Conservation (phyloP, 805 yeast species). For the Candida ficus region DNA sequence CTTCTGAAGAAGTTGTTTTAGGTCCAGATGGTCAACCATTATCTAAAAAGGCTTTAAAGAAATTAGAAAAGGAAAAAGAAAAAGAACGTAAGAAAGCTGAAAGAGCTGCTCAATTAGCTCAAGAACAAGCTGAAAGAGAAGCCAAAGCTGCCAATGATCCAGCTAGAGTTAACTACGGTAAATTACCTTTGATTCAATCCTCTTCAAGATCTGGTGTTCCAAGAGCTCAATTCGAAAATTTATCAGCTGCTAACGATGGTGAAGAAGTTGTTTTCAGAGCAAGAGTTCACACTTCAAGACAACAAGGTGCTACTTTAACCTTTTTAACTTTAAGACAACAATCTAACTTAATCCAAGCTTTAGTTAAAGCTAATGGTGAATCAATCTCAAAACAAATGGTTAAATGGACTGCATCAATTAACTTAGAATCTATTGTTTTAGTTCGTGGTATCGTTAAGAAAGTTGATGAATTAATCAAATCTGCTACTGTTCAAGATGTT, state of each 20-base stretch:
- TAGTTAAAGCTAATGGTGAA: conserved; percentile 70
- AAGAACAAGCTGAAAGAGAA: conserved; percentile 65
- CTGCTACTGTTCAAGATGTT: conserved; percentile 86
- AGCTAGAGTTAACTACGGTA: conserved; percentile 86
- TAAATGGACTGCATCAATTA: conserved; percentile 87
- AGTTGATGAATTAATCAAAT: conserved; percentile 80
- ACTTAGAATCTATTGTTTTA: conserved; percentile 85
- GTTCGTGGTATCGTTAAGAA: conserved; percentile 82
- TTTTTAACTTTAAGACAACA: conserved; percentile 93
- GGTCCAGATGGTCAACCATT: conserved; percentile 80
- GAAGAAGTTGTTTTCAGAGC: conserved; percentile 84
- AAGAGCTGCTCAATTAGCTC: conserved; percentile 82
- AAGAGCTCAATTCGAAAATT: conserved; percentile 53
- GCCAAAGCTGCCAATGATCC: conserved; percentile 76
- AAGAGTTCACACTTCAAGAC: conserved; percentile 87
- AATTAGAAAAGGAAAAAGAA: conserved; percentile 88
- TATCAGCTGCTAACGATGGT: conserved; percentile 63
- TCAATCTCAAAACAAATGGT: conserved; percentile 90
- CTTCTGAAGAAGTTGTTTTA: conserved; percentile 24
- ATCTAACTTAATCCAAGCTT: conserved; percentile 72
- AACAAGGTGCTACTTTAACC: conserved; percentile 93
- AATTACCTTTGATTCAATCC: conserved; percentile 81
- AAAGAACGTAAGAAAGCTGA: conserved; percentile 92
- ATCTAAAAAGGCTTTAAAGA: conserved; percentile 92
- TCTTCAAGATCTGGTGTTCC: conserved; percentile 56